These are phyloP conservation scores for Penicillium sp. DNA, from an alignment of 2,329 filamentous ascomycete species.

Conservation along the genomic window DNA sequence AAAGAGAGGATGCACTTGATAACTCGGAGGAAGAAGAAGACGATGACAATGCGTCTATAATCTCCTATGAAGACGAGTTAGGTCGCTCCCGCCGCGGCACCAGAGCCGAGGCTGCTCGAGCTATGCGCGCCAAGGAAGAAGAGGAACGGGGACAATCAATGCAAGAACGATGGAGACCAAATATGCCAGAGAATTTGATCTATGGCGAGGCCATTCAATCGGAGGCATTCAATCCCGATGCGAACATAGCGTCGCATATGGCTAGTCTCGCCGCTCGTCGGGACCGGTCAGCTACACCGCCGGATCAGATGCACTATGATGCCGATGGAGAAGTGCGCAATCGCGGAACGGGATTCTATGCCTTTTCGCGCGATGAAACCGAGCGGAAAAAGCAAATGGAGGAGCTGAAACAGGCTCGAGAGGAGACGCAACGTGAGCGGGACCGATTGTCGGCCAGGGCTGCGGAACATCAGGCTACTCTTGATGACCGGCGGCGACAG, in stretches of 20 bases:
- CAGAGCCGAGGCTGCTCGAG: constrained; percentile 60
- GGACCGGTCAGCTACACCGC: constrained; percentile 75
- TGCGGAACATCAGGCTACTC: not conserved
- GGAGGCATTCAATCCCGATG: constrained; percentile 74
- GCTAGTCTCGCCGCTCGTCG: constrained; percentile 70
- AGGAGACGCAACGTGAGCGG: constrained; percentile 49
- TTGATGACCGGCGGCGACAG: constrained; percentile 2
- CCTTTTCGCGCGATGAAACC: constrained; percentile 73
- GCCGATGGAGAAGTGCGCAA: constrained; percentile 75
- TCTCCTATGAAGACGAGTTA: constrained; percentile 90
- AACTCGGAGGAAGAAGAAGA: constrained; percentile 43
- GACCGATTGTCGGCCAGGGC: not conserved
- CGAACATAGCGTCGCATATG: constrained; percentile 63
- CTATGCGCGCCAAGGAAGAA: constrained; percentile 52
- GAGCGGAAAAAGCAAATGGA: constrained; percentile 69
- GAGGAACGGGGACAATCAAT: constrained; percentile 15
- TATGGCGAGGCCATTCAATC: constrained; percentile 81
- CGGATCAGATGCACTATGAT: constrained; percentile 78
- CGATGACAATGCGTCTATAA: constrained; percentile 55
- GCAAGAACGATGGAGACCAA: constrained; percentile 39
- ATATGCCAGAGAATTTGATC: constrained; percentile 66
- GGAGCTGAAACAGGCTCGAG: constrained; percentile 61
- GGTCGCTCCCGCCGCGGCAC: constrained; percentile 75
- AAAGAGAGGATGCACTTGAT: constrained; percentile 30
- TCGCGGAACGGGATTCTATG: constrained; percentile 87